A percentile compares a stretch with the other conserved stretches of the same genome.
These are phyloP conservation scores for Pleodorina starrii DNA, from an alignment of 139 green algal genomes.

Conservation along the genomic window DNA sequence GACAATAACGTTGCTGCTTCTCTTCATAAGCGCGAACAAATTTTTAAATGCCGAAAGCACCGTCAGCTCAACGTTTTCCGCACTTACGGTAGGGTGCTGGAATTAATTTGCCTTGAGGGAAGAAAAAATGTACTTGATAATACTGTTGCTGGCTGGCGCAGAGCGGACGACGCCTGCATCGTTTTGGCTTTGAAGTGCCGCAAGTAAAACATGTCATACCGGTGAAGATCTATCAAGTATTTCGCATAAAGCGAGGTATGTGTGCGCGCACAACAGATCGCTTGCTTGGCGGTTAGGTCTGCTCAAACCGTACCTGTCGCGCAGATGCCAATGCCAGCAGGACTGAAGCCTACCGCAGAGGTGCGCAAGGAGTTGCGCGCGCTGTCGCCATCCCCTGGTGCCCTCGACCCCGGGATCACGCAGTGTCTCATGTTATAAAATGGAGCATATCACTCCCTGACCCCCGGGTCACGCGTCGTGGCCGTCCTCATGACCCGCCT, in stretches of 20 bases:
- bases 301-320: neutral
- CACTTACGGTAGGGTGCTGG: no score
- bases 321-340: neutral
- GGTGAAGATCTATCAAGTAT: neutral
- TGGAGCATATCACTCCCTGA: no score
- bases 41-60: no score
- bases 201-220: neutral
- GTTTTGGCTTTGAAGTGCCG: neutral
- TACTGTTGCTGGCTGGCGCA: neutral
- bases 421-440: neutral
- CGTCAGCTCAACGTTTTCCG: no score
- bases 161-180: neutral
- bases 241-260: neutral
- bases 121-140: no score
- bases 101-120: no score
- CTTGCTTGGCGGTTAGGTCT: neutral
- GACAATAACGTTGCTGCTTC: no score
- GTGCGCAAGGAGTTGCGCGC: no score
- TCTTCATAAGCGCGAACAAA: no score
- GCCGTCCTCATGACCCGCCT: neutral
- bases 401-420: neutral
- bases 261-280: neutral
- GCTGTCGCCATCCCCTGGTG: neutral
- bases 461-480: neutral
- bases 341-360: neutral